phyloP scores from a whole-genome alignment of 768 basidiomycete species.

The Krasilnikovozyma curviuscula region DNA sequence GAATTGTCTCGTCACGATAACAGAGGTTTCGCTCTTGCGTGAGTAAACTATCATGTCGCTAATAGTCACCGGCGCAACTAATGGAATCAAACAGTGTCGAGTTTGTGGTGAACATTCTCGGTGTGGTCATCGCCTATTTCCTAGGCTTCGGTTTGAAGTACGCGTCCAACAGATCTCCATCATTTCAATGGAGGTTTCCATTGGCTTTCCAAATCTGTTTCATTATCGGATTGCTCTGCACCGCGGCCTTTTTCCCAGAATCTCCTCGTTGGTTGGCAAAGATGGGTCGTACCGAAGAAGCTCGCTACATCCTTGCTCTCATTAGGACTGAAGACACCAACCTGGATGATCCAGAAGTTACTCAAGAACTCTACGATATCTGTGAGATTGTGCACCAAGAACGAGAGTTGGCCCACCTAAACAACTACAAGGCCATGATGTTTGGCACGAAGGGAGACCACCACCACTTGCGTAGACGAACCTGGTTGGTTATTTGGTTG shows the following conservation, averaged over 20 bases:
- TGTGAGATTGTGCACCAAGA: background rate
- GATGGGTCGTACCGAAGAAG: conserved; percentile 10
- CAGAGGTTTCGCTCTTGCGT: conserved; percentile 16
- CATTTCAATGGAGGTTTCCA: conserved; percentile 15
- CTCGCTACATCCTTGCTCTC: conserved; percentile 5
- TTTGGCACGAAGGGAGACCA: conserved; percentile 2
- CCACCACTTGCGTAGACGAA: conserved; percentile 7
- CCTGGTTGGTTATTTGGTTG: conserved; percentile 15
- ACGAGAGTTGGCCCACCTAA: background rate
- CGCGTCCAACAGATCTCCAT: conserved; percentile 2
- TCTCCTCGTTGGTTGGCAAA: conserved; percentile 20
- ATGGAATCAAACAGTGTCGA: too few relatives aligned
- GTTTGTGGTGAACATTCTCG: conserved; percentile 12
- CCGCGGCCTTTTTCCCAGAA: conserved; percentile 16
- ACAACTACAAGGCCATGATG: conserved; percentile 12
- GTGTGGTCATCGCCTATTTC: background rate
- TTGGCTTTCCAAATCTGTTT: conserved; percentile 18
- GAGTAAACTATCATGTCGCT: too few relatives aligned
- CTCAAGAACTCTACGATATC: conserved; percentile 13
- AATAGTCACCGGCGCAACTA: too few relatives aligned
- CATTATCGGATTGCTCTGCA: conserved; percentile 11
- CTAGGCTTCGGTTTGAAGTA: conserved; percentile 11
- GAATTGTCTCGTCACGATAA: conserved; percentile 16
- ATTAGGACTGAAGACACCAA: conserved; percentile 8
- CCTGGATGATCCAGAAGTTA: conserved; percentile 7